Percentiles rank a stretch among this genome's conserved stretches.
Conservation (phyloP, 805 yeast genomes). For the Ogataea ramenticola region DNA sequence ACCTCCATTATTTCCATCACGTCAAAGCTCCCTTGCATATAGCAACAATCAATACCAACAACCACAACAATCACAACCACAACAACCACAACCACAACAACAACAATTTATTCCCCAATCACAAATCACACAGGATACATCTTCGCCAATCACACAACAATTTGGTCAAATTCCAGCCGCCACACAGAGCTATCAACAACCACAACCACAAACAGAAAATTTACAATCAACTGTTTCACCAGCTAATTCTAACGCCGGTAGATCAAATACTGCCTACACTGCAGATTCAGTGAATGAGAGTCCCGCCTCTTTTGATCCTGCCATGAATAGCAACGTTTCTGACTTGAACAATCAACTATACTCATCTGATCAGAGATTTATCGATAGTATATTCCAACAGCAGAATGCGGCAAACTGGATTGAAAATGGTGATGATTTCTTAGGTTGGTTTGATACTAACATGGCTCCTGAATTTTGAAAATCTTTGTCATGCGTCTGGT, state of each 20-base stretch:
- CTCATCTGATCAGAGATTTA: constrained; percentile 21
- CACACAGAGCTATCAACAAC: constrained; percentile 12
- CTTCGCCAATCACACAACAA: too few species aligned
- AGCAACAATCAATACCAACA: not conserved
- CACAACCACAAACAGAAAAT: constrained; percentile 3
- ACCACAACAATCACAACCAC: not conserved
- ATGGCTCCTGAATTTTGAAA: constrained; percentile 54
- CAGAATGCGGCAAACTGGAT: constrained; percentile 83
- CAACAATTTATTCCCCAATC: not conserved
- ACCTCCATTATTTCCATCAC: constrained; percentile 19
- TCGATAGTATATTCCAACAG: constrained; percentile 62
- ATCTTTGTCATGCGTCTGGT: too few species aligned
- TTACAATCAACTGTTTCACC: constrained; percentile 9
- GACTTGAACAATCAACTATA: not conserved
- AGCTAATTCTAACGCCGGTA: constrained; percentile 11
- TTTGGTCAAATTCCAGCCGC: not conserved
- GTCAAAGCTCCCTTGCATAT: not conserved
- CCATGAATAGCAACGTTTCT: not conserved
- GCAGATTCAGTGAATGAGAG: not conserved
- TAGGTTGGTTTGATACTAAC: constrained; percentile 90
- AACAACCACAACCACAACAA: constrained; percentile 1
- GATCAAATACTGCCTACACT: constrained; percentile 2
- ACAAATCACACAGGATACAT: not conserved
- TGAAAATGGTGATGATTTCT: constrained; percentile 77
- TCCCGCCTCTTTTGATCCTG: not conserved